Evolutionary conservation across 495 filamentous ascomycete genomes (phyloP), one percentile per base, ranked within the genome.

Genomic region (Chaetomium tenue): DNA sequence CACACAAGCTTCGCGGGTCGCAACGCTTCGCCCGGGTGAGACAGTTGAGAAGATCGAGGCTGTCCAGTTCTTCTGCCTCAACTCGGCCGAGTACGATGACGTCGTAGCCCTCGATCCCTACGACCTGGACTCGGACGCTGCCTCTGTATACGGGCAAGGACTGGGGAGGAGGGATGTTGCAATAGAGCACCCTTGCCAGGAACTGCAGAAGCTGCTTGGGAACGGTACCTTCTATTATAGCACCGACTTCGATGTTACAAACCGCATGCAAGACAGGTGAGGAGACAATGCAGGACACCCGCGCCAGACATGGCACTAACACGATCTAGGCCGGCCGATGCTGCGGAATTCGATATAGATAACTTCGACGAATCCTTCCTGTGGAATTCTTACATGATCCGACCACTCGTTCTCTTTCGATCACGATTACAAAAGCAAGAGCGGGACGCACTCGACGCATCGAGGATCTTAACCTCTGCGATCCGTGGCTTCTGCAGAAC

Each of bases 151-250:
- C 72, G 83, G 81, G 20, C 79, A 83, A 66, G 82, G 79, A 44
- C 75, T 82, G n/a, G 84, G 88, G 33, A 79, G 83, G 58, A 83
- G 82, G 66, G 91, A 97, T 42, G 77, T 83, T 37, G 70, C 85
- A 33, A 72, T 89, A 26, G 92, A 96, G 68, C 91, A 97, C 75
- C 95, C 94, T 25, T 97, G 92, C 71, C 73, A 90, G 59, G 91
- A 93, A 46, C 69, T 98, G 56, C 93, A 93, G 72, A 97, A 96
- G 80, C 83, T 98, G 12, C 80, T 98, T 23, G 87, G 91, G 66
- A 90, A 94, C 76, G 92, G 95, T n/a, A 96, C 89, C 15, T 98
- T 98, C 72, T 98, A 98, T 74, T 98, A 97, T 75, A 97, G 93
- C 70, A 88, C 91, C 33, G 91, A 98, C 77, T 98, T 98, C 72